Percentiles rank a stretch among this genome's conserved stretches.
Conservation (phyloP, 352 stramenopile genomes). For the Globisporangium ultimum region DNA sequence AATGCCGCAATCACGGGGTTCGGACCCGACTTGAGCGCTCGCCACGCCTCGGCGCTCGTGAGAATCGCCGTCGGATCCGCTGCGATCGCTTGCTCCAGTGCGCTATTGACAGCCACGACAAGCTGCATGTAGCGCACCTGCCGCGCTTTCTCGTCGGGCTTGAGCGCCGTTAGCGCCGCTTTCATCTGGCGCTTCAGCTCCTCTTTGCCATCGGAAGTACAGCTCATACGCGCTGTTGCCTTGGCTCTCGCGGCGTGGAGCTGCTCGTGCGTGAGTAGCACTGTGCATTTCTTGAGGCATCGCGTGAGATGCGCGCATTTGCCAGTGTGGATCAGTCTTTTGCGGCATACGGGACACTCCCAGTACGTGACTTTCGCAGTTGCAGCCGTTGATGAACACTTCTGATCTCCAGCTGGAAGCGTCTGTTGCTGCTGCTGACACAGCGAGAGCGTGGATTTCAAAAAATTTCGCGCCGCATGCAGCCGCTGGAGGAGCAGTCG, state of each 20-base stretch:
- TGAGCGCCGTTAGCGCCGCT: background rate
- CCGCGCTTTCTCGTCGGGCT: constrained; percentile 2
- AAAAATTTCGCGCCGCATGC: constrained; percentile 6
- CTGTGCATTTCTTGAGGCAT: constrained; percentile 11
- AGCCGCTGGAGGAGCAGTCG: constrained; percentile 9
- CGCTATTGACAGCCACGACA: constrained; percentile 8
- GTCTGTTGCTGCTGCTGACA: background rate
- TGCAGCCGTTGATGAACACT: background rate
- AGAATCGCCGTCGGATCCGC: constrained; percentile 4
- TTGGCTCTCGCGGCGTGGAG: background rate
- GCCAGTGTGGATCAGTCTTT: constrained; percentile 6
- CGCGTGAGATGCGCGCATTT: constrained; percentile 9
- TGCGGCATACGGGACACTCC: constrained; percentile 12
- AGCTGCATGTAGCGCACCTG: constrained; percentile 17
- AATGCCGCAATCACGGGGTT: constrained; percentile 12
- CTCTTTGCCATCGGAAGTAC: background rate
- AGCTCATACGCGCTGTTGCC: background rate
- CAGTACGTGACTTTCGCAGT: constrained; percentile 5
- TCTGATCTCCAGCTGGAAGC: background rate
- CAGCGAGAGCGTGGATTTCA: constrained; percentile 9
- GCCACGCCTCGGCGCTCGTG: constrained; percentile 5
- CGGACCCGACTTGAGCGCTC: constrained; percentile 1
- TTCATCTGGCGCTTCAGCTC: constrained; percentile 10
- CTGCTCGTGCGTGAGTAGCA: constrained; percentile 11
- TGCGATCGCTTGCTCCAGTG: constrained; percentile 7